Base-by-base conservation (phyloP, 768 basidiomycete genomes). In the Auricularia heimuer region DNA sequence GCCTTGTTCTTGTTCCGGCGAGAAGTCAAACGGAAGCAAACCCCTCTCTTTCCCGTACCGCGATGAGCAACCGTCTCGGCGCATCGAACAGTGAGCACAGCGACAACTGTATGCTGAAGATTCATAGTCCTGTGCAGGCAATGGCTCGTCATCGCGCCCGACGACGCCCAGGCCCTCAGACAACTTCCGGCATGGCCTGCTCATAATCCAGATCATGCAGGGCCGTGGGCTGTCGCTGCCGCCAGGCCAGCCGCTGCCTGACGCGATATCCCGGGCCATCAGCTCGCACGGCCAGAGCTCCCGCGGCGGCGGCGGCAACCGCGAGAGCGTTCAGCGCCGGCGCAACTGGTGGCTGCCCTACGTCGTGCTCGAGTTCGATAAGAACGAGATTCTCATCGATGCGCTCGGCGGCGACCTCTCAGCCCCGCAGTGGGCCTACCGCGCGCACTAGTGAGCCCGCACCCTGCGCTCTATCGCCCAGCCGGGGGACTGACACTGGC, bases 281-380 rank as follows among this genome's bases (percentile, higher is more conserved):
- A 86, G 65, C 80, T 83, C 18, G 77, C 81, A 4, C 83, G 84
- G 3, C 77, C 83, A 7, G 72, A 80, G 12, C 79, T 85, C 61
- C 80, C 79, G 58, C 83, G 61, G 85, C 75, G 89, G 65, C 35
- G 62, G 62, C n/a, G 65, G 63, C 44, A 64, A 92, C 74, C 83
- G 95, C 56, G 96, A 98, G 70, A 94, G 91, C 72, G 78, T 95
- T 74, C 94, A 96, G 74, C 83, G 97, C 68, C 92, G 88, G 75
- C 92, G 94, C 66, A 89, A 87, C 76, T 94, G 92, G 93, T 94
- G 90, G 91, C 82, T 99, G 42, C 97, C 97, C 35, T 98, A 90
- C 70, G 90, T 98, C 73, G 97, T 98, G 51, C 87, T 99, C 69
- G 95, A 98, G 77, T 96, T 95, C 79, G 91, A 94, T 78, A 94